Evolutionary conservation across 345 rosid genomes (phyloP).

Genomic region (Moringa oleifera): DNA sequence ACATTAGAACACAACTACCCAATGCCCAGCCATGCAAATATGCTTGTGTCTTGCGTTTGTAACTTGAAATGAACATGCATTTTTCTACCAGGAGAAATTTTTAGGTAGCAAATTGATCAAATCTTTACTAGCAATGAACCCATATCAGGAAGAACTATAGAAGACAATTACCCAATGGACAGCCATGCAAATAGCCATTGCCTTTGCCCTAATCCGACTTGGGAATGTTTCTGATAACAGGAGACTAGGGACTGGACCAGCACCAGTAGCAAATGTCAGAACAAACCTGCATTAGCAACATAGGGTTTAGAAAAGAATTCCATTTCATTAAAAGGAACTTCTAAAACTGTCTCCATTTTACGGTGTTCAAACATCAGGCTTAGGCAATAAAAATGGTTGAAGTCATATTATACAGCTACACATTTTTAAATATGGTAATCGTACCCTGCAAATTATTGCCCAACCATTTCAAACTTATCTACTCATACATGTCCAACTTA

Average conservation of each 20-base stretch:
- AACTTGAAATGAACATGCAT: too few species aligned
- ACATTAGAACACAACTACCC: conserved; percentile 41
- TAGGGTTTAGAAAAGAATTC: conserved; percentile 2
- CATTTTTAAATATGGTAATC: too few species aligned
- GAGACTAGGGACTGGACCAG: conserved; percentile 91
- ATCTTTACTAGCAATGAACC: background rate
- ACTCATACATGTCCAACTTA: too few species aligned
- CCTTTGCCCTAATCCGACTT: conserved; percentile 77
- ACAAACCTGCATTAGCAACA: conserved; percentile 61
- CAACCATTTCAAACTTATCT: too few species aligned
- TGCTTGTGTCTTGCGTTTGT: background rate
- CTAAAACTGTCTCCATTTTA: conserved; percentile 1
- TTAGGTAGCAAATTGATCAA: too few species aligned
- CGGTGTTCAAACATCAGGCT: background rate
- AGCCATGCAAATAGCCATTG: conserved; percentile 85
- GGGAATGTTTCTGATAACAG: conserved; percentile 91
- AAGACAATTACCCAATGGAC: conserved; percentile 71
- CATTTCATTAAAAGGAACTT: conserved; percentile 3
- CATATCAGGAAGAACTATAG: background rate
- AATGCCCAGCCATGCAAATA: conserved; percentile 44
- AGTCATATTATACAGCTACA: background rate
- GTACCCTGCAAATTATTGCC: background rate
- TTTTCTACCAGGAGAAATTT: too few species aligned
- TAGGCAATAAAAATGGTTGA: too few species aligned
- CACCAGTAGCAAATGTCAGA: conserved; percentile 69